These are phyloP conservation scores for Chloris gayana DNA, from an alignment of 176 grass and related monocot genomes.

Conservation along the genomic window DNA sequence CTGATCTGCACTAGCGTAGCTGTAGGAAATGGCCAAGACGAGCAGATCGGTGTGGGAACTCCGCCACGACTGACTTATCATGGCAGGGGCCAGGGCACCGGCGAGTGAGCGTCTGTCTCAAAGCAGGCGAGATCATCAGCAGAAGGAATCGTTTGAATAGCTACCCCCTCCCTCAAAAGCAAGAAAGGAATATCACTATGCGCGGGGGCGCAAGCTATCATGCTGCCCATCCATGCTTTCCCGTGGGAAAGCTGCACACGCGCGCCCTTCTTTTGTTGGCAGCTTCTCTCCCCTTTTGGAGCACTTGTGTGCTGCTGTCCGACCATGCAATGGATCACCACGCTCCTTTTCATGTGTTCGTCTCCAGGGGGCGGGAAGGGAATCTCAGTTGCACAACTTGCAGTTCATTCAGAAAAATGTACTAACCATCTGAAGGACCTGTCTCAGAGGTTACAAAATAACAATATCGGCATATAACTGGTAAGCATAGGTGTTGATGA, in stretches of 20 bases:
- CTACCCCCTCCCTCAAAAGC: constrained; percentile 32
- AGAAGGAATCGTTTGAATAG: not conserved
- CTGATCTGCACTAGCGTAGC: not conserved
- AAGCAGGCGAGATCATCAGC: constrained; percentile 10
- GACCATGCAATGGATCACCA: not conserved
- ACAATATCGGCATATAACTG: not conserved
- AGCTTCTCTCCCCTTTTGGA: constrained; percentile 11
- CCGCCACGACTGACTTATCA: not conserved
- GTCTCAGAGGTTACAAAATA: not conserved
- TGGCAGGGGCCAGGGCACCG: not conserved
- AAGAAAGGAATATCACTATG: constrained; percentile 13
- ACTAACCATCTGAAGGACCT: not conserved
- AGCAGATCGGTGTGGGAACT: not conserved
- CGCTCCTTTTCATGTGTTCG: constrained; percentile 28
- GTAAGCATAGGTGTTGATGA: not conserved
- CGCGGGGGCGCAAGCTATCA: constrained; percentile 1
- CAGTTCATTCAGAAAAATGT: not conserved
- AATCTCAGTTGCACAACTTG: not conserved
- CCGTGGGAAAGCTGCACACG: constrained; percentile 22
- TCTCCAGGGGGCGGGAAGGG: not conserved
- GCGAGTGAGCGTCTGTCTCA: constrained; percentile 24
- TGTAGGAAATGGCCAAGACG: not conserved
- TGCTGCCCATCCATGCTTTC: constrained; percentile 38
- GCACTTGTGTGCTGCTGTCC: constrained; percentile 15
- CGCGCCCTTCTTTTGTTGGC: constrained; percentile 21